These are phyloP conservation scores for Huntiella abstrusa DNA, from an alignment of 2,329 filamentous ascomycete species.

Conservation along the genomic window DNA sequence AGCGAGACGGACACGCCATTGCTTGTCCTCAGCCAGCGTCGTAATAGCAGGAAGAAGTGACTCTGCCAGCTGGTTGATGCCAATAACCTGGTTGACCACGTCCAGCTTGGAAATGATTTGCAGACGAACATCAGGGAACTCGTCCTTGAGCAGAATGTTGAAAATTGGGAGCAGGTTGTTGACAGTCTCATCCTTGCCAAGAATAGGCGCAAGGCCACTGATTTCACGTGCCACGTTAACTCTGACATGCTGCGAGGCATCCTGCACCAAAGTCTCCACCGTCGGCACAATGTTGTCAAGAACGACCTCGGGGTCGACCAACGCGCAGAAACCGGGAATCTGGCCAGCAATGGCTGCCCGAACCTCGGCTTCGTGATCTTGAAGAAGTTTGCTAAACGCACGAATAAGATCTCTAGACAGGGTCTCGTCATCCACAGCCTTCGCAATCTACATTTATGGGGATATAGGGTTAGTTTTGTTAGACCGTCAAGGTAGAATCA, in stretches of 20 bases:
- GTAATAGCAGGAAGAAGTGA: slow-evolving; percentile 94
- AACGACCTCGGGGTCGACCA: slow-evolving; percentile 73
- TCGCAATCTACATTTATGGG: slow-evolving; percentile 52
- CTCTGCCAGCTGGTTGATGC: slow-evolving; percentile 90
- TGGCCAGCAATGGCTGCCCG: slow-evolving; percentile 92
- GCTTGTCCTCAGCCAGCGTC: slow-evolving; percentile 94
- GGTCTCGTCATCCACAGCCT: slow-evolving; percentile 94
- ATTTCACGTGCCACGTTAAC: slow-evolving; percentile 92
- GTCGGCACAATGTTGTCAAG: slow-evolving; percentile 93
- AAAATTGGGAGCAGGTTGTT: slow-evolving; percentile 88
- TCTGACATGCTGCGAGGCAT: slow-evolving; percentile 90
- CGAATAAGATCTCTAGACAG: slow-evolving; percentile 85
- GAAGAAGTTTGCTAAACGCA: slow-evolving; percentile 90
- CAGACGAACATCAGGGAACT: slow-evolving; percentile 91
- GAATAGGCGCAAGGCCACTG: slow-evolving; percentile 84
- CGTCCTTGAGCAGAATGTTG: slow-evolving; percentile 97
- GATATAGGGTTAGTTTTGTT: slow-evolving; percentile 1
- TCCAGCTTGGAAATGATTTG: slow-evolving; percentile 99
- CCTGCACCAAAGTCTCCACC: slow-evolving; percentile 88
- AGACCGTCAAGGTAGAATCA: background rate
- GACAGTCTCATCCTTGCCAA: slow-evolving; percentile 88
- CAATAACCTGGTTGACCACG: slow-evolving; percentile 95
- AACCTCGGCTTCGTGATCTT: slow-evolving; percentile 95
- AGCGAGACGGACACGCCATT: slow-evolving; percentile 92
- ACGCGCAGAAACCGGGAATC: slow-evolving; percentile 86